These are phyloP conservation scores for Fusarium zealandicum DNA, from an alignment of 2,329 filamentous ascomycete genomes.

Conservation along the genomic window DNA sequence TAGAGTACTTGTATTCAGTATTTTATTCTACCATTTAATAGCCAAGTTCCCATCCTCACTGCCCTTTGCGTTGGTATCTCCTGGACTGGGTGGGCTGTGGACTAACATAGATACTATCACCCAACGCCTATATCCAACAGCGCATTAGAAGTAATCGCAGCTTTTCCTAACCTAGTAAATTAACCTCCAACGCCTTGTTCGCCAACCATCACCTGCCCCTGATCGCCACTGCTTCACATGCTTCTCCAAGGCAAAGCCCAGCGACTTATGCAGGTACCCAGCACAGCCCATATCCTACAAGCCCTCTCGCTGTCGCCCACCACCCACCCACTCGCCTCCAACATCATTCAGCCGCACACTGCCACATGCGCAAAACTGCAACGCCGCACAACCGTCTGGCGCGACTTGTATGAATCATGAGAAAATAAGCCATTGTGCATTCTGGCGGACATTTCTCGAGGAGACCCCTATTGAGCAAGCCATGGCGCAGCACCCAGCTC, in stretches of 20 bases:
- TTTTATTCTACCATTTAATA: background rate
- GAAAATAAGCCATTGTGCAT: background rate
- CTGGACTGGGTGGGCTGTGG: no score
- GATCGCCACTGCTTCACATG: background rate
- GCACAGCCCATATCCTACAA: background rate
- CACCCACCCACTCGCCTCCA: constrained; percentile 3
- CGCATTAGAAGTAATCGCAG: background rate
- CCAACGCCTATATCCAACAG: no score
- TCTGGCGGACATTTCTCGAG: background rate
- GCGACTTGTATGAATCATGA: background rate
- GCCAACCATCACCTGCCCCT: background rate
- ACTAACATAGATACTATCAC: no score
- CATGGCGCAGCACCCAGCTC: constrained; percentile 22
- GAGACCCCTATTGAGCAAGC: background rate
- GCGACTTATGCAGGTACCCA: constrained; percentile 19
- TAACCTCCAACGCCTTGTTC: background rate
- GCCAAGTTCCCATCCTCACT: background rate
- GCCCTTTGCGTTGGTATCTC: no score
- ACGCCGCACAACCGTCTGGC: background rate
- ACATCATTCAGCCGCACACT: constrained; percentile 5
- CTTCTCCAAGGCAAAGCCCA: background rate
- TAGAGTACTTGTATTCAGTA: background rate
- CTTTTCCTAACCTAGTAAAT: background rate
- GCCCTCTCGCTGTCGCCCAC: background rate
- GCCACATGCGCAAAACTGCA: constrained; percentile 12